These are phyloP conservation scores for Trypanosoma theileri DNA, from an alignment of 208 protist genomes.

Conservation along the genomic window DNA sequence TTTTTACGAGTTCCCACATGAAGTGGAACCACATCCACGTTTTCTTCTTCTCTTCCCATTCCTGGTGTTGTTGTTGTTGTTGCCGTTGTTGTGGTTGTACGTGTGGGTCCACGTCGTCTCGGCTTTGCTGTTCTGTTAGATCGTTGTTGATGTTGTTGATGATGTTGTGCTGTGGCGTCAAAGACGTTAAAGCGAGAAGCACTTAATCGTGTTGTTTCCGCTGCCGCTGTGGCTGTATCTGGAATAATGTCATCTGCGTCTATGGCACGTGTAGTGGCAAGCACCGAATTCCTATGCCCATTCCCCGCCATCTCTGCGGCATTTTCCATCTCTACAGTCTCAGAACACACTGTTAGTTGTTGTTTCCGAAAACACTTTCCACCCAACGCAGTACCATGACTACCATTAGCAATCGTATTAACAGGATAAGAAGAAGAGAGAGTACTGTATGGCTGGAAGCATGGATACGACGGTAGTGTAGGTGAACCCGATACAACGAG, in stretches of 20 bases:
- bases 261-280: conserved; percentile 42
- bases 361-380: conserved; percentile 29
- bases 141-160: conserved; percentile 36
- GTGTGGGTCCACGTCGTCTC: not conserved
- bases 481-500: not conserved
- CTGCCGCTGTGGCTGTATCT: not conserved
- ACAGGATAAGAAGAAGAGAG: not conserved
- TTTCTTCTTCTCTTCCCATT: no score
- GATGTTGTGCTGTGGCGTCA: conserved; percentile 46
- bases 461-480: conserved; percentile 43
- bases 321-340: conserved; percentile 19
- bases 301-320: conserved; percentile 2
- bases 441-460: conserved; percentile 28
- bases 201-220: not conserved
- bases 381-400: not conserved
- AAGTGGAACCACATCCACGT: no score
- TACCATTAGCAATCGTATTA: not conserved
- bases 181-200: conserved; percentile 42
- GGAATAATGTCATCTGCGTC: conserved; percentile 46
- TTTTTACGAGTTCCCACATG: no score
- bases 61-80: not conserved
- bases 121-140: not conserved
- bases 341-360: not conserved
- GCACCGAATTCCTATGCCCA: conserved; percentile 27
- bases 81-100: not conserved